phyloP scores from a whole-genome alignment of 768 basidiomycete species.

The Lentinula sp. region DNA sequence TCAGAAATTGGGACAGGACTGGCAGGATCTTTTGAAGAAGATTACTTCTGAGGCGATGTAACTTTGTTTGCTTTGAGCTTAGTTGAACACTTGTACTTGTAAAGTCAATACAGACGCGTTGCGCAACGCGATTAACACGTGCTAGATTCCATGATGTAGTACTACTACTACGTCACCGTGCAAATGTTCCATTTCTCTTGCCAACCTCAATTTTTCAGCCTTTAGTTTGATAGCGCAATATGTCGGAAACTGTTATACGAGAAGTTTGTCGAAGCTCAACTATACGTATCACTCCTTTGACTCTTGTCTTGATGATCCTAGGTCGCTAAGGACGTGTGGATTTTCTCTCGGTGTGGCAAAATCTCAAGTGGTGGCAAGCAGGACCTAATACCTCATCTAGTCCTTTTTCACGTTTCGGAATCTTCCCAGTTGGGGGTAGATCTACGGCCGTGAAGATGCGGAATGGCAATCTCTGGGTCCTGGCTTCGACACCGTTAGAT shows the following conservation, averaged over 20 bases:
- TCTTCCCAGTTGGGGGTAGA: slow-evolving; percentile 75
- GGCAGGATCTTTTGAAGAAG: slow-evolving; percentile 76
- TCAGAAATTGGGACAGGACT: slow-evolving; percentile 68
- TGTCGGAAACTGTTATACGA: slow-evolving; percentile 26
- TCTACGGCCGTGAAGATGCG: slow-evolving; percentile 73
- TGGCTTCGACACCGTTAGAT: slow-evolving; percentile 72
- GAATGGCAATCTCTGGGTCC: slow-evolving; percentile 69
- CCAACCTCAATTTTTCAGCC: background rate
- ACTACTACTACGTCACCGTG: background rate
- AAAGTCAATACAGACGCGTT: background rate
- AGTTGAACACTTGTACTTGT: background rate
- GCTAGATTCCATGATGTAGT: background rate
- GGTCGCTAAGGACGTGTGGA: slow-evolving; percentile 54
- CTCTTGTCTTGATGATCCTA: slow-evolving; percentile 14
- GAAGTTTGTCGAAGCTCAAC: slow-evolving; percentile 24
- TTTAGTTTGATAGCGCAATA: background rate
- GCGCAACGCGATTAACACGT: background rate
- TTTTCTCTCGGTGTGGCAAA: slow-evolving; percentile 50
- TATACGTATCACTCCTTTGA: background rate
- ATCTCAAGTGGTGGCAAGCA: background rate
- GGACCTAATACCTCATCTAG: slow-evolving; percentile 23
- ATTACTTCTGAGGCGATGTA: slow-evolving; percentile 44
- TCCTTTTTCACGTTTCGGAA: slow-evolving; percentile 59
- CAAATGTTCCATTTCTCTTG: background rate
- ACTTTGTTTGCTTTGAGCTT: background rate